Base-by-base conservation (phyloP, 768 basidiomycete species). In the Kwoniella heveanensis region DNA sequence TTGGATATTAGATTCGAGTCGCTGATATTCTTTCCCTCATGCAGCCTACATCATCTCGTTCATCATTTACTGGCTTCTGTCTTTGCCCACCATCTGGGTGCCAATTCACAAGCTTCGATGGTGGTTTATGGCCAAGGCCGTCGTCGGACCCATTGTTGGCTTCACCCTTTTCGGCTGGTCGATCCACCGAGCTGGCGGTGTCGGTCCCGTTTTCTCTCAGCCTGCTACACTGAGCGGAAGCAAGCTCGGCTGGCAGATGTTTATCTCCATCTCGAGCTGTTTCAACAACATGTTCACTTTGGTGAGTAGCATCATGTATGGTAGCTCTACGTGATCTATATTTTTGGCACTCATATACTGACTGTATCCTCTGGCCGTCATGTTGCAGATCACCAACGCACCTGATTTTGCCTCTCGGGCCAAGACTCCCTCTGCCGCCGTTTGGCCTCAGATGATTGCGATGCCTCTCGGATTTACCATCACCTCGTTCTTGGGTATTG, bases 51-150 rank as follows among this genome's bases (percentile, higher is more conserved):
- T 76, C 50, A 27, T 90, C 82, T 86, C 86, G 68, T 92, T 92
- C 85, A 88, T 92, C 83, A 82, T 92, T 62, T 93, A 91, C 83
- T 92, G 89, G 88, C 80, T 91, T 26, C 83, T 90, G 39, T 88
- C 87, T 30, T 84, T 91, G 29, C 89, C 89, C 9, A 86, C 87
- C 19, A 87, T 91, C 69, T 90, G 88, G 88, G 88, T 90, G 68
- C 90, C 89, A 12, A 86, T 91, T 52, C 89, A 92, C 82, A 84
- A 88, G 72, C 88, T 77, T 24, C 59, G 76, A 46, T 75, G 67
- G 65, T 83, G 92, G 60, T 92, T 92, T 83, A 88, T 88, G 3
- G 72, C 88, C 70, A 92, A 92, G 78, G 86, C 88, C 2, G 83
- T 89, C 66, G 82, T 91, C 48, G 69, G 69, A 13, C 77, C 71